phyloP scores from a whole-genome alignment of 1,284 basidiomycete species.

The Heterobasidion irregulare region DNA sequence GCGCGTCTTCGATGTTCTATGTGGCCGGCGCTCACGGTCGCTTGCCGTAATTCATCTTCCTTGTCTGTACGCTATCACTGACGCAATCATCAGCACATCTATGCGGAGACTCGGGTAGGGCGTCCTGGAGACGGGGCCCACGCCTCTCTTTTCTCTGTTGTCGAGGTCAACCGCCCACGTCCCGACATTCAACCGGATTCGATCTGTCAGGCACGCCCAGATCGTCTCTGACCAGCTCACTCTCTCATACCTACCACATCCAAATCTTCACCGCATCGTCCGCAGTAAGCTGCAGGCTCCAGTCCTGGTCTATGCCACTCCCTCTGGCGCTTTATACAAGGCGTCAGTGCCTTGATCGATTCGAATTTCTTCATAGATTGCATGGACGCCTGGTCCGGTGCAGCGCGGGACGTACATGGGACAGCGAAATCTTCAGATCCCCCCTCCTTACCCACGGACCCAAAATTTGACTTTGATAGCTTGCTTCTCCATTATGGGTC shows the following conservation, averaged over 20 bases:
- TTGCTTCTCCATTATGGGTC: not conserved
- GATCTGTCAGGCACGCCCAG: not conserved
- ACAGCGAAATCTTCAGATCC: not conserved
- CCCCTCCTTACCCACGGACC: not conserved
- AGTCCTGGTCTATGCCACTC: not conserved
- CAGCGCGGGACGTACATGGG: not conserved
- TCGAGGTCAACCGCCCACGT: not conserved
- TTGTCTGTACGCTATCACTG: not conserved
- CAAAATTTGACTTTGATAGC: constrained; percentile 4
- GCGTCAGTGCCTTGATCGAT: too few relatives aligned
- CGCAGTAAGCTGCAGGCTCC: not conserved
- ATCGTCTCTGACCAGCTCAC: not conserved
- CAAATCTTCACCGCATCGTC: not conserved
- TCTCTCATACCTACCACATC: not conserved
- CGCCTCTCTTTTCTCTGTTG: not conserved
- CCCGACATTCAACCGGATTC: not conserved
- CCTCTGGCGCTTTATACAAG: too few relatives aligned
- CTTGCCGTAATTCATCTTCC: not conserved
- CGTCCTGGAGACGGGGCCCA: not conserved
- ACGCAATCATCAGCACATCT: not conserved
- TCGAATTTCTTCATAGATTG: too few relatives aligned
- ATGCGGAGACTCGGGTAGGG: not conserved
- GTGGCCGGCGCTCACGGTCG: not conserved
- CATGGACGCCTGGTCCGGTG: too few relatives aligned
- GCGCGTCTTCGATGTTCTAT: not conserved